Evolutionary conservation across 2,329 filamentous ascomycete species (phyloP).

Genomic region (Botrytis galanthina): DNA sequence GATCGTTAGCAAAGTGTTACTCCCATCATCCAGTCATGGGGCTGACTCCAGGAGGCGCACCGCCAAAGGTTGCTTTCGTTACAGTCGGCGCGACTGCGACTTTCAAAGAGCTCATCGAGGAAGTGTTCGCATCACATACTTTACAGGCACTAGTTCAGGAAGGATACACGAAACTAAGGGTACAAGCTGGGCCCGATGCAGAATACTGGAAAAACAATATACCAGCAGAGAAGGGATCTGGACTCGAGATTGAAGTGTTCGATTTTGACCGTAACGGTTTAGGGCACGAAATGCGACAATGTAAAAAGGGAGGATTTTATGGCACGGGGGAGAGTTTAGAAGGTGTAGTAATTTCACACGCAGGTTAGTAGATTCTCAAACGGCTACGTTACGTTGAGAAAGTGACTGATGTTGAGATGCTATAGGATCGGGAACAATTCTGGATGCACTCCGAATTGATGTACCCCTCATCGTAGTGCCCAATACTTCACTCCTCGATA

Average conservation of each 20-base stretch:
- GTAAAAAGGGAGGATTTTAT: constrained; percentile 42
- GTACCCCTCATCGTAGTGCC: constrained; percentile 85
- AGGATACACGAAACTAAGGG: constrained; percentile 67
- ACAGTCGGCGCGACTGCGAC: constrained; percentile 90
- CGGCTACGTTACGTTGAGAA: background rate
- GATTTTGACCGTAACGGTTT: constrained; percentile 63
- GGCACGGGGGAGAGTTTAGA: constrained; percentile 48
- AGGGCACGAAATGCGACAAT: constrained; percentile 43
- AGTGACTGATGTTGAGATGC: constrained; percentile 5
- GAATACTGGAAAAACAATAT: constrained; percentile 47
- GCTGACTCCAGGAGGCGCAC: background rate
- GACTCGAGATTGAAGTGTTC: constrained; percentile 59
- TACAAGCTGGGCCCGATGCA: constrained; percentile 77
- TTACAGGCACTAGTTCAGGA: constrained; percentile 56
- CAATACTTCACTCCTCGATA: constrained; percentile 77
- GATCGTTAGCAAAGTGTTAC: background rate
- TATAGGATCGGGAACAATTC: constrained; percentile 81
- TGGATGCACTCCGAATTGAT: constrained; percentile 73
- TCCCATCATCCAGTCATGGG: background rate
- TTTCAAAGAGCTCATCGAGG: constrained; percentile 69
- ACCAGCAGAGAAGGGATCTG: constrained; percentile 28
- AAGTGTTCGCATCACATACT: constrained; percentile 62
- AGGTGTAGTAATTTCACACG: constrained; percentile 84
- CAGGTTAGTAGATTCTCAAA: constrained; percentile 57
- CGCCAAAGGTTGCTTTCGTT: constrained; percentile 61